A percentile compares a stretch with the other conserved stretches of the same genome.
Conservation (phyloP, 163 green algal species). For the Chloroidium sp. region DNA sequence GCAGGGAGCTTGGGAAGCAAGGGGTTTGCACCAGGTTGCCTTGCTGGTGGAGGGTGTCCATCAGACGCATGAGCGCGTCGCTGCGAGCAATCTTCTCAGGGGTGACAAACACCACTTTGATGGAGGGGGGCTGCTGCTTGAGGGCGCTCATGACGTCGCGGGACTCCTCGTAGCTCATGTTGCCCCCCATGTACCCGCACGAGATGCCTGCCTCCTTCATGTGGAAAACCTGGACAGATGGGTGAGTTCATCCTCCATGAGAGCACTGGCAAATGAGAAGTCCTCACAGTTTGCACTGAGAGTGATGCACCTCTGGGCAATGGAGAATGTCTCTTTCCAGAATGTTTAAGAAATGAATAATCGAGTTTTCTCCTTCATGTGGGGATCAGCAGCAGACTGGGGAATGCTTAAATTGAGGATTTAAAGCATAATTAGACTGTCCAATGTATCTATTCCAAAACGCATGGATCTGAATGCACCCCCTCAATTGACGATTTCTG, state of each 20-base stretch:
- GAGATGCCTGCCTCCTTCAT: constrained; percentile 55
- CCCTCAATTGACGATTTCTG: no score
- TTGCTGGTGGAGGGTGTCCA: constrained; percentile 47
- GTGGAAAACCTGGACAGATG: constrained; percentile 58
- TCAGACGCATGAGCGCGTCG: constrained; percentile 49
- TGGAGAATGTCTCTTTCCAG: no score
- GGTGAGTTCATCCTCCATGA: background rate
- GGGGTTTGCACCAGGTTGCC: constrained; percentile 30
- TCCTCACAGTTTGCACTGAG: background rate
- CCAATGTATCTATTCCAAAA: no score
- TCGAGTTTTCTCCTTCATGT: no score
- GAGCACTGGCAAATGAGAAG: background rate
- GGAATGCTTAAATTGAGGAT: no score
- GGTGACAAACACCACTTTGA: constrained; percentile 83
- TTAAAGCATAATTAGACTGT: no score
- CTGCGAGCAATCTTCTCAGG: constrained; percentile 74
- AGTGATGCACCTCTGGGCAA: no score
- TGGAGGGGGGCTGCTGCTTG: constrained; percentile 4
- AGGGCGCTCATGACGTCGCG: constrained; percentile 31
- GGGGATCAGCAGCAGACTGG: no score
- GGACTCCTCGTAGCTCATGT: constrained; percentile 40
- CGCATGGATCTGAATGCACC: no score
- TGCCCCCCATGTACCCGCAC: constrained; percentile 35
- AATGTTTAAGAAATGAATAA: no score
- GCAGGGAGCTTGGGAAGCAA: no score